phyloP scores from a whole-genome alignment of 2,329 filamentous ascomycete genomes.

The Curvularia eragrostidis region DNA sequence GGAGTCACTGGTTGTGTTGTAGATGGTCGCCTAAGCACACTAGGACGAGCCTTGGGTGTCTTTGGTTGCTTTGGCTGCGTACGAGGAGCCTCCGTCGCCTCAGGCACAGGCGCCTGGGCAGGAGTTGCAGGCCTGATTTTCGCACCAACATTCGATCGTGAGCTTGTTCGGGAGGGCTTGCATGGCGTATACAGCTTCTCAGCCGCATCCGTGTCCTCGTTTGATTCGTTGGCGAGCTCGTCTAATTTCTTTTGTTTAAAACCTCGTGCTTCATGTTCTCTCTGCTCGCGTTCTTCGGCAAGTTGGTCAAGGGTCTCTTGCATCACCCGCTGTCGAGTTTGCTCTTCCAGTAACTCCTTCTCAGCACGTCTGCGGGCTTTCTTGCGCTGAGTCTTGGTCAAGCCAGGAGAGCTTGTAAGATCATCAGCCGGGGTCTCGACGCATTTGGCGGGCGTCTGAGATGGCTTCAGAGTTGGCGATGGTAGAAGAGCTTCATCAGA shows the following conservation, averaged over 20 bases:
- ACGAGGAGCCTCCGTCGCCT: conserved; percentile 1
- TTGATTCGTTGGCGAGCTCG: neutral
- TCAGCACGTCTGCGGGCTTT: conserved; percentile 37
- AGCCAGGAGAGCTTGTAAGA: conserved; percentile 2
- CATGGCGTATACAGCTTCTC: conserved; percentile 11
- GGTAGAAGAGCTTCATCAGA: conserved; percentile 52
- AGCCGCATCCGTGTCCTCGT: neutral
- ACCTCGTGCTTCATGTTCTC: neutral
- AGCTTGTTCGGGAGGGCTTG: conserved; percentile 18
- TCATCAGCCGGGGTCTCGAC: conserved; percentile 5
- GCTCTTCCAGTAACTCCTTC: conserved; percentile 25
- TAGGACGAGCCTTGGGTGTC: conserved; percentile 20
- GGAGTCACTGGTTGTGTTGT: conserved; percentile 16
- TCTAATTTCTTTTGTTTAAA: conserved; percentile 4
- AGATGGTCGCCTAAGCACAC: conserved; percentile 18
- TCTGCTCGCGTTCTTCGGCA: conserved; percentile 15
- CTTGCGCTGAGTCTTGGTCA: conserved; percentile 38
- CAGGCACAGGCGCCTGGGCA: neutral
- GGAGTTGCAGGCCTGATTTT: conserved; percentile 36
- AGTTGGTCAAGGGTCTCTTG: conserved; percentile 15
- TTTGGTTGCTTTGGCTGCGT: conserved; percentile 22
- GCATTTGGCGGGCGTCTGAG: conserved; percentile 2
- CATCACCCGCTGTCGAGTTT: conserved; percentile 18
- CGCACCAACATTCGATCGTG: conserved; percentile 39
- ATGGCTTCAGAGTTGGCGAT: conserved; percentile 17